Evolutionary conservation across 768 basidiomycete genomes (phyloP), one percentile per base, ranked within the genome.

Genomic region (Suillus decipiens): DNA sequence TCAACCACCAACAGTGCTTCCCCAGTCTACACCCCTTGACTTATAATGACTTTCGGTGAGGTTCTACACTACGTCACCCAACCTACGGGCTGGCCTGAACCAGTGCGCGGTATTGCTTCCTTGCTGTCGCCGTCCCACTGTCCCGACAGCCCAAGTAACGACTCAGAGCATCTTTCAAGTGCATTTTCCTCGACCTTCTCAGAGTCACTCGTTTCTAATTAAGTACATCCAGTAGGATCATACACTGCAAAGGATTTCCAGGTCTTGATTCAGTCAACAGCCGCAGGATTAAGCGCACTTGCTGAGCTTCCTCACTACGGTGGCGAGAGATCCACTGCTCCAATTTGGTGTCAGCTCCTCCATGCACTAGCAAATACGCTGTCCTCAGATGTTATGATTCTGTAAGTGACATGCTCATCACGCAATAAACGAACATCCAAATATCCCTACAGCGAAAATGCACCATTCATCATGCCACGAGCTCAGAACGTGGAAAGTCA

Each of bases 271-370:
- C 19, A 43, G 8, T 43, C 19, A 7, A 43, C 42, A 43, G 19
- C 19, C 3, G 42, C 19, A 43, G 42, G 8, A 3, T n/a, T n/a
- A n/a, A n/a, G 3, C 19, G 8, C 28, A 28, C 17, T 51, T 10
- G 31, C 31, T 19, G 28, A 51, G 15, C 17, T 51, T 33, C 50
- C 50, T n/a, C 8, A n/a, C 19, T n/a, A 43, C 8, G 19, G 42
- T n/a, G 19, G 42, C 42, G 9, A 10, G 42, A 43, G 42, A 10
- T n/a, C 42, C 10, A 43, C 42, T 10, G 12, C 36, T 54, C 53
- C 53, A 12, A 6, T 36, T 34, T 54, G 53, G 53, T 54, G 34
- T 54, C 53, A 54, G 22, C 53, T 54, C 36, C 19, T 54, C 10
- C 34, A n/a, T 36, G 53, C 53, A 12, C n/a, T 54, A n/a, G 53